A percentile compares a stretch with the other conserved stretches of the same genome.
Conservation (phyloP, 2,329 filamentous ascomycete genomes). For the Clonostachys rosea region DNA sequence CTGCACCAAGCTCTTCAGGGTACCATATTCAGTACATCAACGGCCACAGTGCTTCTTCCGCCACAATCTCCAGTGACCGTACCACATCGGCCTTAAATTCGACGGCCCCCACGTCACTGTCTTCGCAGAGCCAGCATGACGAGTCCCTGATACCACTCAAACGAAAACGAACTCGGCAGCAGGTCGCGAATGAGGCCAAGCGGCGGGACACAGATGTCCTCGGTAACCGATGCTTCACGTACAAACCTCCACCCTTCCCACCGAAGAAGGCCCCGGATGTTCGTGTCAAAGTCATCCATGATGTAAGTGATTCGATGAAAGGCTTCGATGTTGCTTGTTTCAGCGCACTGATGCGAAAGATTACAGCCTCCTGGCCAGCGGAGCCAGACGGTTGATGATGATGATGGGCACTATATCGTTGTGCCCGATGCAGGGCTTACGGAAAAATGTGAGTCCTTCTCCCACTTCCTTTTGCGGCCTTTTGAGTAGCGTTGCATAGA, state of each 20-base stretch:
- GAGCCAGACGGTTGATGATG: conserved; percentile 81
- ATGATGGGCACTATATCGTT: conserved; percentile 96
- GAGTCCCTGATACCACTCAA: conserved; percentile 73
- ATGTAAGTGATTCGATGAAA: conserved; percentile 43
- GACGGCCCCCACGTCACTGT: conserved; percentile 81
- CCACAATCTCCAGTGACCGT: conserved; percentile 75
- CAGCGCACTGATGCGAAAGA: neutral
- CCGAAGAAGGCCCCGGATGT: conserved; percentile 87
- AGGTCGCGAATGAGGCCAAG: conserved; percentile 78
- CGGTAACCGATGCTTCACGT: conserved; percentile 69
- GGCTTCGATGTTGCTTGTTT: no score
- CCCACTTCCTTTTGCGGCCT: neutral
- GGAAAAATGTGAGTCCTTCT: conserved; percentile 69
- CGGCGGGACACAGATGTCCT: conserved; percentile 67
- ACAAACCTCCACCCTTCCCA: conserved; percentile 82
- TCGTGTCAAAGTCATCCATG: conserved; percentile 53
- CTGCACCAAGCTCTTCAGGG: conserved; percentile 53
- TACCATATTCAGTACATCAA: conserved; percentile 68
- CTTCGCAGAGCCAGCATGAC: conserved; percentile 59
- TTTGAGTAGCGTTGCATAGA: neutral
- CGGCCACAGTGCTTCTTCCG: conserved; percentile 70
- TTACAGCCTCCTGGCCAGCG: conserved; percentile 35
- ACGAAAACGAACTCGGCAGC: conserved; percentile 80
- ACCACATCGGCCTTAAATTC: conserved; percentile 78
- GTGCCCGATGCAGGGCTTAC: conserved; percentile 82